phyloP scores from a whole-genome alignment of 306 rosid genomes.

The Parietaria judaica region DNA sequence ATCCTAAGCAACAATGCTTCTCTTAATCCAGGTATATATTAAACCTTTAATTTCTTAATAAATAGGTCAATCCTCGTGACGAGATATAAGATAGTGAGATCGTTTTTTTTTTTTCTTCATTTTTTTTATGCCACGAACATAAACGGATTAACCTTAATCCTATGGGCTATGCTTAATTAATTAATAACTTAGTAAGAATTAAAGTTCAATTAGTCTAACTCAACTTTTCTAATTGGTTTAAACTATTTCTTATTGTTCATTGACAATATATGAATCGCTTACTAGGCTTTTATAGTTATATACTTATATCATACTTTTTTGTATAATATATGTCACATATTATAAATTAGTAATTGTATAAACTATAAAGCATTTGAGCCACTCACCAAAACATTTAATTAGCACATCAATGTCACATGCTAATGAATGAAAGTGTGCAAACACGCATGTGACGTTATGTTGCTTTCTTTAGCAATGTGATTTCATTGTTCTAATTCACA shows the following conservation, averaged over 20 bases:
- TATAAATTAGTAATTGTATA: too few relatives aligned
- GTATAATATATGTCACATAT: too few relatives aligned
- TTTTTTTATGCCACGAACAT: background rate
- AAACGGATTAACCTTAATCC: background rate
- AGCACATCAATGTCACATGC: background rate
- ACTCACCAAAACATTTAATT: background rate
- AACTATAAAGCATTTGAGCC: background rate
- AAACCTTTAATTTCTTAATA: background rate
- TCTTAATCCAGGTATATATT: slow-evolving; percentile 62
- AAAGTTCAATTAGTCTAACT: too few relatives aligned
- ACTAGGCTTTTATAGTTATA: too few relatives aligned
- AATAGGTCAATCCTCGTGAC: background rate
- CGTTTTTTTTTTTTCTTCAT: background rate
- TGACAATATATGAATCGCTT: too few relatives aligned
- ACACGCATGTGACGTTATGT: background rate
- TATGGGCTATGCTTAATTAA: too few relatives aligned
- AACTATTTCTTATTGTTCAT: too few relatives aligned
- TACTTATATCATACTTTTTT: too few relatives aligned
- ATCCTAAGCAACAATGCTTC: slow-evolving; percentile 71
- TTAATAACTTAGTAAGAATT: too few relatives aligned
- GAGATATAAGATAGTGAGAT: too few relatives aligned
- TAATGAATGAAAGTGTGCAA: background rate
- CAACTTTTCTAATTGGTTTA: too few relatives aligned
- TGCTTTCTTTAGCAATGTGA: background rate
- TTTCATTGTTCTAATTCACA: background rate